phyloP scores from a whole-genome alignment of 257 asterid species.

The Solanum sitiens region DNA sequence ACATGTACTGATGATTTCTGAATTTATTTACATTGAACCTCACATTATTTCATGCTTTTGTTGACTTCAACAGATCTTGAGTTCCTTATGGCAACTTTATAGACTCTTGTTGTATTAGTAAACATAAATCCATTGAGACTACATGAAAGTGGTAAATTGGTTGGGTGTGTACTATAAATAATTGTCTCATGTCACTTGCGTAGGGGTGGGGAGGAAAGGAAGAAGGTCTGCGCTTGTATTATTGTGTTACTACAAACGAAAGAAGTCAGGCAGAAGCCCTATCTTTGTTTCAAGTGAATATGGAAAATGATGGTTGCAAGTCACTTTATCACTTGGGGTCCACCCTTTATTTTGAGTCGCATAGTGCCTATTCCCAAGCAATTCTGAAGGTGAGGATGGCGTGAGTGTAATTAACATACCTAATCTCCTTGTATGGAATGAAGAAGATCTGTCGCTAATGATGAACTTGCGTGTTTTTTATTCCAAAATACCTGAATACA shows the following conservation, averaged over 20 bases:
- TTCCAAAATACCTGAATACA: conserved; percentile 84
- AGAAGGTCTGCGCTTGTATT: conserved; percentile 88
- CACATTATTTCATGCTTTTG: conserved; percentile 89
- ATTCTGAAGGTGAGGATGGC: conserved; percentile 19
- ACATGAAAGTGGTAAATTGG: conserved; percentile 82
- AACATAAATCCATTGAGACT: conserved; percentile 78
- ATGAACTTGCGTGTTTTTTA: conserved; percentile 80
- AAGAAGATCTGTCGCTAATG: conserved; percentile 82
- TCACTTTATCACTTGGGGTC: conserved; percentile 65
- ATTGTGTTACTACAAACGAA: conserved; percentile 69
- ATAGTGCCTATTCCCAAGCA: conserved; percentile 25
- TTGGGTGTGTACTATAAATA: conserved; percentile 79
- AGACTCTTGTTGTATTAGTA: conserved; percentile 64
- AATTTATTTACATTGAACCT: background rate
- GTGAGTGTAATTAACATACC: conserved; percentile 62
- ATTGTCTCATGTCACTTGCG: conserved; percentile 54
- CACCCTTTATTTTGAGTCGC: conserved; percentile 77
- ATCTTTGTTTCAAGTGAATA: conserved; percentile 64
- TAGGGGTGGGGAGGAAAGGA: conserved; percentile 5
- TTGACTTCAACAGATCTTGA: conserved; percentile 93
- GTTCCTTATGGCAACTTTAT: conserved; percentile 62
- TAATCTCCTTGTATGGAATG: conserved; percentile 56
- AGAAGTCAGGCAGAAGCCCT: conserved; percentile 65
- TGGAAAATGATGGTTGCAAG: conserved; percentile 47
- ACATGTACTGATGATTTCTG: background rate